phyloP scores from a whole-genome alignment of 257 asterid species.

The Lithospermum erythrorhizon region DNA sequence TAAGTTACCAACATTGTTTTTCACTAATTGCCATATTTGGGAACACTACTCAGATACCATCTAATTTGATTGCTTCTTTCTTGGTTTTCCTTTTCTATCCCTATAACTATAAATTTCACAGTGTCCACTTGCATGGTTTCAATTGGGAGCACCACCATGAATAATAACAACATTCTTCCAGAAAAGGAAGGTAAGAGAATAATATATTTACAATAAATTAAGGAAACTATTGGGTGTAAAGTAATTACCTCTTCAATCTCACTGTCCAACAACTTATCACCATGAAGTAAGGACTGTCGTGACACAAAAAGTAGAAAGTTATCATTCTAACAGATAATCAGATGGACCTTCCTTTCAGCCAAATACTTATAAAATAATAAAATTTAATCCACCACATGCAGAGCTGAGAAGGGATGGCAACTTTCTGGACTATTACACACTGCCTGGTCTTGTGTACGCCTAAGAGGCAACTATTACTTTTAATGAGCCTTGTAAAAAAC shows the following conservation, averaged over 20 bases:
- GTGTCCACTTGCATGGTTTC: too few species aligned
- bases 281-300: constrained; percentile 73
- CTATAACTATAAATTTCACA: background rate
- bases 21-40: background rate
- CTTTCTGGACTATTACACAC: background rate
- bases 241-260: constrained; percentile 88
- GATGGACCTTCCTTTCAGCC: constrained; percentile 9
- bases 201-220: constrained; percentile 9
- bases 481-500: background rate
- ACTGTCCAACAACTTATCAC: constrained; percentile 66
- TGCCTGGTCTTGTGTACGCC: background rate
- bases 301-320: constrained; percentile 15
- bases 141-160: background rate
- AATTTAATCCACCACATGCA: background rate
- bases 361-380: too few species aligned
- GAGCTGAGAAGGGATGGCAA: background rate
- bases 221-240: constrained; percentile 10
- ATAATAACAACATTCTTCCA: background rate
- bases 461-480: background rate
- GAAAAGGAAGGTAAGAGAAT: background rate
- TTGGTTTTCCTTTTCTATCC: background rate
- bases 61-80: background rate
- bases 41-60: background rate
- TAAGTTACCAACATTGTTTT: background rate
- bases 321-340: constrained; percentile 9